Evolutionary conservation across 371 early-diverging fungal genomes (phyloP).

Genomic region (Rhizomucor miehei): DNA sequence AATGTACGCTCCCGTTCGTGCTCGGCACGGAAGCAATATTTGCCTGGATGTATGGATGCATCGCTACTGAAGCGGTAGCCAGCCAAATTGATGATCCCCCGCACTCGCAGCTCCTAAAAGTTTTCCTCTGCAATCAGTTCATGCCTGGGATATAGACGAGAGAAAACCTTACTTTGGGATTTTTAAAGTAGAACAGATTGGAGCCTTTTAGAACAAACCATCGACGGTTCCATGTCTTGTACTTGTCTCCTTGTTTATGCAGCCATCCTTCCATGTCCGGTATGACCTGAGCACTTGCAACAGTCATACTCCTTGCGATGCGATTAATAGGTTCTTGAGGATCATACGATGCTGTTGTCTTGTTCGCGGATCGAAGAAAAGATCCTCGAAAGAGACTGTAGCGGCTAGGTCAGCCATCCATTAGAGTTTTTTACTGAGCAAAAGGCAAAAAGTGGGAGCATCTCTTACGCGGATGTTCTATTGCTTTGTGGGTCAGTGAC

Average conservation of each 20-base stretch:
- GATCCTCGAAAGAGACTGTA: conserved; percentile 9
- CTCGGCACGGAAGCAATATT: conserved; percentile 67
- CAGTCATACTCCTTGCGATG: conserved; percentile 6
- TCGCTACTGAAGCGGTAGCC: conserved; percentile 57
- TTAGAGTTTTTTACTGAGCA: conserved; percentile 6
- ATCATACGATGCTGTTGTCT: conserved; percentile 10
- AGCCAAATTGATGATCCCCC: conserved; percentile 55
- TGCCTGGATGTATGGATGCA: conserved; percentile 61
- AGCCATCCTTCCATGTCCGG: conserved; percentile 67
- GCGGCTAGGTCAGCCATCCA: too few species aligned
- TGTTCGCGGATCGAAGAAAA: conserved; percentile 1
- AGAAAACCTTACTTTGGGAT: conserved; percentile 37
- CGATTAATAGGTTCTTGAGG: conserved; percentile 17
- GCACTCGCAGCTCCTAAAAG: conserved; percentile 48
- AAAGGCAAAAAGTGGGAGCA: not conserved
- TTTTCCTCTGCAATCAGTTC: not conserved
- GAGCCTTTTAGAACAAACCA: conserved; percentile 67
- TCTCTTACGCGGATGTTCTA: not conserved
- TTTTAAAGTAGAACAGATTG: conserved; percentile 61
- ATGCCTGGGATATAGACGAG: not conserved
- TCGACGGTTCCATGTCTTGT: conserved; percentile 65
- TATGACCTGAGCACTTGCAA: conserved; percentile 2
- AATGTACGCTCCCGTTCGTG: conserved; percentile 63
- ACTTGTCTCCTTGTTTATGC: conserved; percentile 64
- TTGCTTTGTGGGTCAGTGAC: too few species aligned